Evolutionary conservation across 2,329 filamentous ascomycete species (phyloP).

Genomic region (Neobulgaria alba): DNA sequence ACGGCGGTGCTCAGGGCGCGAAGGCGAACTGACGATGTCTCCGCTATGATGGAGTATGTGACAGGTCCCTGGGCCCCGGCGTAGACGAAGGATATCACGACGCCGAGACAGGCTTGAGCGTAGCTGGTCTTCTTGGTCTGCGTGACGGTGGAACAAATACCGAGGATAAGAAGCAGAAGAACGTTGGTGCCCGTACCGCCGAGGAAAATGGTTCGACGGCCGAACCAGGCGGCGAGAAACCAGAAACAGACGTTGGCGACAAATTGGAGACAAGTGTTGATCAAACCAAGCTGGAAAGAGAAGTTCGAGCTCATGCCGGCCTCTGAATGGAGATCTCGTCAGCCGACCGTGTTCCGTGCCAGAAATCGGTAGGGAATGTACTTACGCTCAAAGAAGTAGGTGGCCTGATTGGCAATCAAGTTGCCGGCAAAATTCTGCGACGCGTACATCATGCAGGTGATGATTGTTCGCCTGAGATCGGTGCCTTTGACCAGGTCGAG

Average conservation of each 20-base stretch:
- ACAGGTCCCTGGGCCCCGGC: slow-evolving; percentile 52
- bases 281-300: slow-evolving; percentile 54
- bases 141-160: slow-evolving; percentile 47
- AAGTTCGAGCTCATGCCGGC: slow-evolving; percentile 46
- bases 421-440: slow-evolving; percentile 53
- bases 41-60: slow-evolving; percentile 59
- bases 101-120: slow-evolving; percentile 52
- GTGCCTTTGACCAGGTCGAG: slow-evolving; percentile 46
- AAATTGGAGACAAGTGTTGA: slow-evolving; percentile 53
- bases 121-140: slow-evolving; percentile 33
- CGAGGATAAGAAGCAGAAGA: slow-evolving; percentile 46
- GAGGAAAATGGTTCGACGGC: slow-evolving; percentile 56
- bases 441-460: slow-evolving; percentile 48
- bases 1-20: slow-evolving; percentile 57
- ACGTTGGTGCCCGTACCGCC: slow-evolving; percentile 49
- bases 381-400: slow-evolving; percentile 23
- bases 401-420: slow-evolving; percentile 46
- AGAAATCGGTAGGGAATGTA: slow-evolving; percentile 2
- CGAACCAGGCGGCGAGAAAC: slow-evolving; percentile 55
- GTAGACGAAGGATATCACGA: slow-evolving; percentile 59
- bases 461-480: slow-evolving; percentile 46
- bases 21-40: slow-evolving; percentile 57
- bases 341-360: slow-evolving; percentile 15
- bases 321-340: slow-evolving; percentile 37
- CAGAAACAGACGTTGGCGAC: slow-evolving; percentile 59